Percentiles rank a stretch among this genome's conserved stretches.
These are phyloP conservation scores for Penicillium antarcticum DNA, from an alignment of 495 filamentous ascomycete species.

Conservation along the genomic window DNA sequence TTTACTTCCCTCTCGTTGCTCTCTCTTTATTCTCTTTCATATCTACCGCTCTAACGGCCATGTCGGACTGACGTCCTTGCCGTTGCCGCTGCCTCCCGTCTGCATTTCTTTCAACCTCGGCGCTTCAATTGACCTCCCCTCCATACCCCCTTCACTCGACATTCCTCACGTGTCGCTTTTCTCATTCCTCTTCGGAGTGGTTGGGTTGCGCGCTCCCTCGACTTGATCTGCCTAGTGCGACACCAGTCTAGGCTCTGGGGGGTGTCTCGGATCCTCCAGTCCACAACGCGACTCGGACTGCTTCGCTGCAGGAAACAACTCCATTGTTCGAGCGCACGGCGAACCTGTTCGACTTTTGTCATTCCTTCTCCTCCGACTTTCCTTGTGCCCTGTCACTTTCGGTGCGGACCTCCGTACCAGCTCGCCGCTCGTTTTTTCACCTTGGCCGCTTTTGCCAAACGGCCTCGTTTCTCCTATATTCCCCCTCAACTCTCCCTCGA, in stretches of 20 bases:
- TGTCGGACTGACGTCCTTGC: conserved; percentile 17
- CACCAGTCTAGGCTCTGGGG: conserved; percentile 18
- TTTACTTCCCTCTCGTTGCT: conserved; percentile 2
- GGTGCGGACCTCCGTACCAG: conserved; percentile 1
- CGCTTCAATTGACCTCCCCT: conserved; percentile 2
- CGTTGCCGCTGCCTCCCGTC: conserved; percentile 5
- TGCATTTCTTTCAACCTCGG: conserved; percentile 4
- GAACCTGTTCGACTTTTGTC: conserved; percentile 14
- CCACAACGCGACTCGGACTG: conserved; percentile 24
- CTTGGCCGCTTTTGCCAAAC: neutral
- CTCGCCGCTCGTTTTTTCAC: conserved; percentile 20
- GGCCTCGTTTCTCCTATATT: conserved; percentile 5
- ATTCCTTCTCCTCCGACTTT: conserved; percentile 12
- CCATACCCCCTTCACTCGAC: conserved; percentile 5
- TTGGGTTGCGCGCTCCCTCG: conserved; percentile 7
- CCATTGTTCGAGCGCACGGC: conserved; percentile 30
- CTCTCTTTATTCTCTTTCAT: conserved; percentile 1
- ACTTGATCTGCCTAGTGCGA: conserved; percentile 7
- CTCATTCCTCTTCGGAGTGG: neutral
- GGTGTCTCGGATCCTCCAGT: conserved; percentile 29
- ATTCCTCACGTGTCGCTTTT: conserved; percentile 6
- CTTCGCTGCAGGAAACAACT: conserved; percentile 35
- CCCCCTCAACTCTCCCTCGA: conserved; percentile 2
- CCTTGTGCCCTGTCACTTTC: conserved; percentile 11
- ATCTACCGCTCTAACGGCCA: conserved; percentile 8